Conservation (phyloP, 2,329 filamentous ascomycete species). For the Trichoderma endophyticum region DNA sequence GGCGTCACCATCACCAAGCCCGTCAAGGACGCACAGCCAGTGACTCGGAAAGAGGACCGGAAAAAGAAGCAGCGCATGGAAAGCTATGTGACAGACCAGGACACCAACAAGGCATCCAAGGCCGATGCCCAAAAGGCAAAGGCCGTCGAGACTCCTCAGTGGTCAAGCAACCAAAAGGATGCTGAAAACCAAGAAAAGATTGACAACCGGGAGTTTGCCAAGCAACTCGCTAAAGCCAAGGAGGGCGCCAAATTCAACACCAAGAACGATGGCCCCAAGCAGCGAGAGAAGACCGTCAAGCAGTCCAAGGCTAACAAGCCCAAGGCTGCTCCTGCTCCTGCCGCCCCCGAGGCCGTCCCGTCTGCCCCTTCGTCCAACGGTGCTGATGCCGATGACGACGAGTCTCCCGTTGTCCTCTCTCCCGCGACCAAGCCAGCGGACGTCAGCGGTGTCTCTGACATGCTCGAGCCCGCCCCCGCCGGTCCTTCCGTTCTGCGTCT, state of each 20-base stretch:
- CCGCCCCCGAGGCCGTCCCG: constrained; percentile 34
- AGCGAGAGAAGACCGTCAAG: constrained; percentile 67
- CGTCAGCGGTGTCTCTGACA: constrained; percentile 76
- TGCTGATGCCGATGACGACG: constrained; percentile 77
- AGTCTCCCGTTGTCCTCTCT: constrained; percentile 42
- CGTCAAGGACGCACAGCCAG: constrained; percentile 29
- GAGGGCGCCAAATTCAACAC: constrained; percentile 61
- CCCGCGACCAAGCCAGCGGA: constrained; percentile 57
- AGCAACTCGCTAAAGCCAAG: constrained; percentile 67
- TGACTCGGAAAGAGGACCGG: constrained; percentile 40
- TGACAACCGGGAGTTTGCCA: constrained; percentile 73
- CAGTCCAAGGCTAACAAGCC: constrained; percentile 58
- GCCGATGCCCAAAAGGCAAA: constrained; percentile 31
- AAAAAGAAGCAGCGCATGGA: constrained; percentile 48
- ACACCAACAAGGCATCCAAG: constrained; percentile 40
- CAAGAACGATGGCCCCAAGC: constrained; percentile 56
- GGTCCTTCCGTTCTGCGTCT: constrained; percentile 76
- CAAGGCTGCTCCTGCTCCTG: constrained; percentile 41
- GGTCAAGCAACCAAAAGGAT: constrained; percentile 26
- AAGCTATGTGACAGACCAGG: constrained; percentile 38
- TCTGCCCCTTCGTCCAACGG: constrained; percentile 64
- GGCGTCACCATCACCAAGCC: constrained; percentile 29
- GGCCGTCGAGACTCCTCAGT: constrained; percentile 26
- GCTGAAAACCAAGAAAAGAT: constrained; percentile 54
- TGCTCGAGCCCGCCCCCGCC: constrained; percentile 72